Base-by-base conservation (phyloP, 1,284 basidiomycete species). In the Ustilago hordei region DNA sequence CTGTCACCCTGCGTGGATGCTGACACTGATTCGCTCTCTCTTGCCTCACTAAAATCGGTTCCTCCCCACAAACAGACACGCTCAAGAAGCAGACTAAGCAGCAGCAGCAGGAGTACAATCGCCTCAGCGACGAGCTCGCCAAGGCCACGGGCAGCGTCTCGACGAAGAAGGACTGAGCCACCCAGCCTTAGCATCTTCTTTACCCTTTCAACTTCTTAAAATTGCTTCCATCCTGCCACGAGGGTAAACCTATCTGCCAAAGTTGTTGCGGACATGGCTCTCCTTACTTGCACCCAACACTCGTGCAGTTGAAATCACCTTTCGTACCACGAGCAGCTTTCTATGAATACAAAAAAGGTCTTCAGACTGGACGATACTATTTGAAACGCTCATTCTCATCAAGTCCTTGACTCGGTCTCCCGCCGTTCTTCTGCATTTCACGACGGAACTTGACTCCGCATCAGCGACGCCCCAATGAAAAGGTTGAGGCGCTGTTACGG, bases 71-170 rank as follows among this genome's bases (percentile, higher is more conserved):
- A 36, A 36, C 68, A 75, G 79, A 79, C 55, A 84, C 81, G 28
- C 77, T 85, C 65, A 84, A 82, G 68, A 84, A 85, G 81, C 84
- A 85, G 75, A 75, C 82, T 38, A 73, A 77, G 63, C 79, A 83
- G 64, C 84, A 85, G 74, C 84, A 85, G 64, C 54, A 69, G 36
- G 84, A 85, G 72, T 85, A 85, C 82, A 80, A 84, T 67, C 79
- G 83, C 8, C 79, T 85, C 60, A 76, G 80, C 19, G 84, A 85
- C 60, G 83, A 85, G 63, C 80, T 85, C 11, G 75, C 76, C 60
- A 67, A 75, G 57, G 73, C 76, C 47, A 80, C 78, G 48, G 78
- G 82, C 50, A 64, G 61, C 60, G 69, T 68, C 32, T 81, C 79
- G 19, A 75, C 75, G 68, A 85, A 83, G 79, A 79, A 79, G 69